A percentile compares a stretch with the other conserved stretches of the same genome.
These are phyloP conservation scores for Fraxinus angustifolia DNA, from an alignment of 305 asterid species.

Conservation along the genomic window DNA sequence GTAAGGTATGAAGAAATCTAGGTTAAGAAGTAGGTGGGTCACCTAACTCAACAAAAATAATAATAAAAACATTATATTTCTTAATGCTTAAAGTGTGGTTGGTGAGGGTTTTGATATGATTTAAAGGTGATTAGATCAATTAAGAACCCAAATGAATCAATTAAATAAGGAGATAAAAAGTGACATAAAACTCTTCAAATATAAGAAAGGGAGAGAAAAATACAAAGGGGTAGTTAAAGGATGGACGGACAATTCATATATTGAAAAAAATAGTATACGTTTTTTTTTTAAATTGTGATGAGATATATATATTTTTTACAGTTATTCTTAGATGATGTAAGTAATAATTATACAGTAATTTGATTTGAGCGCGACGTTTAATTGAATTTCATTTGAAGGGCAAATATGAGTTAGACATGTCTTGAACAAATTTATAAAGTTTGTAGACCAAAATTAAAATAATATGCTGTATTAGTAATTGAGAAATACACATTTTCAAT, in stretches of 20 bases:
- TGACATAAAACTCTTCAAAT: background rate
- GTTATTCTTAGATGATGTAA: too few species aligned
- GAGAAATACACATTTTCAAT: background rate
- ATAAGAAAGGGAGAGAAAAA: background rate
- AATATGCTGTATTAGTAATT: background rate
- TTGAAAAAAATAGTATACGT: background rate
- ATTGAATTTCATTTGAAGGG: background rate
- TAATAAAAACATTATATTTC: background rate
- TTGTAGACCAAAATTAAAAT: background rate
- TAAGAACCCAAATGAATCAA: background rate
- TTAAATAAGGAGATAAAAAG: background rate
- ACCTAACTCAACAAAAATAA: slow-evolving; percentile 29
- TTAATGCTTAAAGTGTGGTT: background rate
- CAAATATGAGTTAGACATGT: background rate
- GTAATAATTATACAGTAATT: too few species aligned
- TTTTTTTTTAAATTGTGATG: background rate
- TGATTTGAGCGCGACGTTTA: background rate
- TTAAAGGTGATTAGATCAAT: background rate
- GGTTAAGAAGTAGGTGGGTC: slow-evolving; percentile 30
- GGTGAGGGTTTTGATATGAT: background rate
- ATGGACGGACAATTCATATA: background rate
- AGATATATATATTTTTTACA: background rate
- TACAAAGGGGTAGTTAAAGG: background rate
- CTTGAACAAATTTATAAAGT: background rate
- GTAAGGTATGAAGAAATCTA: slow-evolving; percentile 21